These are phyloP conservation scores for Nyctanthes arbortristis DNA, from an alignment of 257 asterid species.

Conservation along the genomic window DNA sequence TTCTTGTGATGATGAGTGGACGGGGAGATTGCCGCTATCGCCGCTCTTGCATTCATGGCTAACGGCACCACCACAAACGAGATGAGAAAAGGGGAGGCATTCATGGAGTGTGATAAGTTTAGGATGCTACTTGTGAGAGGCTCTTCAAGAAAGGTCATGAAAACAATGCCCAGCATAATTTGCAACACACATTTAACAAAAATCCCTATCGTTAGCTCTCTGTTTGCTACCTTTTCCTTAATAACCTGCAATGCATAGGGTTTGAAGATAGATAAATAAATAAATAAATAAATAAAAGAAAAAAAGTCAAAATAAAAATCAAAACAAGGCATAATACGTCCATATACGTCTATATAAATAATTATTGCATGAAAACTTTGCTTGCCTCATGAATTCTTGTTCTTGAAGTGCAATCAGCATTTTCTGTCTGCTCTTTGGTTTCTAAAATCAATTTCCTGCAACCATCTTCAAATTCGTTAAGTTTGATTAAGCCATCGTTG, in stretches of 20 bases:
- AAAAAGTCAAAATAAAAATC: too few species aligned
- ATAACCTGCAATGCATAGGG: slow-evolving; percentile 33
- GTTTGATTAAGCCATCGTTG: slow-evolving; percentile 25
- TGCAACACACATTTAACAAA: background rate
- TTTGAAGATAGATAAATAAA: too few species aligned
- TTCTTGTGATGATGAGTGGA: too few species aligned
- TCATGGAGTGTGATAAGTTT: too few species aligned
- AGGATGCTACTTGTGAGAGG: too few species aligned
- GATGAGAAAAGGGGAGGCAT: too few species aligned
- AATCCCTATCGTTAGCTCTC: background rate
- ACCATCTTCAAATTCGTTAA: slow-evolving; percentile 45
- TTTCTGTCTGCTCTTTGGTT: slow-evolving; percentile 20
- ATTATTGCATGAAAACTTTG: background rate
- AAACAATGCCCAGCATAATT: too few species aligned
- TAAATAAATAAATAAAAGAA: too few species aligned
- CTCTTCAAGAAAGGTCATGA: background rate
- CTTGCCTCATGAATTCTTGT: slow-evolving; percentile 43
- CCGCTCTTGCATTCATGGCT: too few species aligned
- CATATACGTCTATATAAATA: too few species aligned
- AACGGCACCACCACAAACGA: too few species aligned
- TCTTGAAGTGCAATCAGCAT: slow-evolving; percentile 17
- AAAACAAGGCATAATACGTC: background rate
- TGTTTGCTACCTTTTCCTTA: slow-evolving; percentile 28
- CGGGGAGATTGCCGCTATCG: too few species aligned
- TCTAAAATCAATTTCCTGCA: slow-evolving; percentile 47